A percentile compares a stretch with the other conserved stretches of the same genome.
phyloP scores from a whole-genome alignment of 495 filamentous ascomycete genomes.

The Penicillium maclennaniae region DNA sequence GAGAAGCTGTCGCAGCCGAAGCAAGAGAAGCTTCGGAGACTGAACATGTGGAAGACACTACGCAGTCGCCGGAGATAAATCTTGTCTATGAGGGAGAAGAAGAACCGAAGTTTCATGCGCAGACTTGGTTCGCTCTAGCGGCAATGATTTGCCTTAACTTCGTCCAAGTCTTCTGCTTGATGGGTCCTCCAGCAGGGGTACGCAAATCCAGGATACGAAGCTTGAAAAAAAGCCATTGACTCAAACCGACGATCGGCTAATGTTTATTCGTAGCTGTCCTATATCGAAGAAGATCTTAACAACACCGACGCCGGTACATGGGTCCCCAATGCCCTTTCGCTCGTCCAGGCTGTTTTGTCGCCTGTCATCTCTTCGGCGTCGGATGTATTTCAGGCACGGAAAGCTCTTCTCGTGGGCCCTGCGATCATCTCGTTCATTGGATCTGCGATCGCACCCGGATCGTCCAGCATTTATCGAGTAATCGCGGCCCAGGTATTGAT shows the following conservation, averaged over 20 bases:
- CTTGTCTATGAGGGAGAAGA: neutral
- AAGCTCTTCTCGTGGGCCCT: constrained; percentile 6
- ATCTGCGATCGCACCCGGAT: constrained; percentile 9
- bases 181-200: constrained; percentile 10
- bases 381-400: constrained; percentile 11
- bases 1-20: no score
- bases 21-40: no score
- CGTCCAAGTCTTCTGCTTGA: constrained; percentile 11
- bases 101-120: constrained; percentile 7
- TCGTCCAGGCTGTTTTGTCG: constrained; percentile 10
- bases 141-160: constrained; percentile 10
- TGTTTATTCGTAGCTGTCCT: neutral
- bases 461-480: constrained; percentile 5
- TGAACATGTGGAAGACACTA: neutral
- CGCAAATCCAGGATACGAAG: neutral
- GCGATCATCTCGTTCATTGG: constrained; percentile 9
- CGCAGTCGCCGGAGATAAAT: neutral
- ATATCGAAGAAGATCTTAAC: constrained; percentile 9
- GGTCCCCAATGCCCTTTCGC: constrained; percentile 9
- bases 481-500: constrained; percentile 9
- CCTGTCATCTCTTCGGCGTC: constrained; percentile 9
- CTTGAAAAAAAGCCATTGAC: neutral
- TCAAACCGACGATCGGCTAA: neutral
- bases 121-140: constrained; percentile 7
- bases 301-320: constrained; percentile 8